A percentile compares a stretch with the other conserved stretches of the same genome.
These are phyloP conservation scores for Nicotiana tabacum DNA, from an alignment of 257 asterid species.

Conservation along the genomic window DNA sequence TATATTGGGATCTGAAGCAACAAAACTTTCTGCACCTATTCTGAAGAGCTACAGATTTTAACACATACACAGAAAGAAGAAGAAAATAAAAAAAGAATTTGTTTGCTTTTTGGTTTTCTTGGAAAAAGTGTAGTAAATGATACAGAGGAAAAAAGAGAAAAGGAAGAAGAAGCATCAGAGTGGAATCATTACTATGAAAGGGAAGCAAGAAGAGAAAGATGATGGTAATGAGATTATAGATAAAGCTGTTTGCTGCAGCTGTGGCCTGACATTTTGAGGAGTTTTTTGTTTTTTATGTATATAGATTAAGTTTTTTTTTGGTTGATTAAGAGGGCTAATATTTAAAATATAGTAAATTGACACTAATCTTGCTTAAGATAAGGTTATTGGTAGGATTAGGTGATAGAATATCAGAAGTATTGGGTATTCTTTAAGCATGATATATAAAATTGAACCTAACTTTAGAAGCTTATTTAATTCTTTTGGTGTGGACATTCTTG, in stretches of 20 bases:
- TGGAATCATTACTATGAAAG: constrained; percentile 43
- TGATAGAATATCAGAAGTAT: not conserved
- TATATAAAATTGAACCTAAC: constrained; percentile 6
- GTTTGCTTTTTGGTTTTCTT: constrained; percentile 23
- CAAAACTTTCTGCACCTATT: constrained; percentile 54
- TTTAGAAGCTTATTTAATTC: not conserved
- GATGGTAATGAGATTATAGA: constrained; percentile 11
- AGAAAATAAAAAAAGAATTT: constrained; percentile 6
- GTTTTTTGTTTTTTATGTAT: not conserved
- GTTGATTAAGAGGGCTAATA: not conserved
- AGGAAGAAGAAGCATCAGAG: constrained; percentile 24
- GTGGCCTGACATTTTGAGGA: constrained; percentile 16
- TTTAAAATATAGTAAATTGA: constrained; percentile 1
- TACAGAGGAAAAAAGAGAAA: constrained; percentile 21
- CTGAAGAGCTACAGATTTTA: constrained; percentile 35
- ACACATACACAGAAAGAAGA: constrained; percentile 34
- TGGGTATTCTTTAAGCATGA: constrained; percentile 9
- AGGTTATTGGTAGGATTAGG: constrained; percentile 23
- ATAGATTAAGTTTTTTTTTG: too few relatives aligned
- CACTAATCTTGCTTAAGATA: constrained; percentile 7
- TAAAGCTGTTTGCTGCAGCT: constrained; percentile 27
- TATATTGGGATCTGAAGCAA: constrained; percentile 62
- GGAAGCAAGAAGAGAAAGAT: constrained; percentile 18
- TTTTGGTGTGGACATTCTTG: not conserved
- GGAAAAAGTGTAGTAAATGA: constrained; percentile 10